phyloP scores from a whole-genome alignment of 345 rosid genomes.

The Gossypium stocksii region DNA sequence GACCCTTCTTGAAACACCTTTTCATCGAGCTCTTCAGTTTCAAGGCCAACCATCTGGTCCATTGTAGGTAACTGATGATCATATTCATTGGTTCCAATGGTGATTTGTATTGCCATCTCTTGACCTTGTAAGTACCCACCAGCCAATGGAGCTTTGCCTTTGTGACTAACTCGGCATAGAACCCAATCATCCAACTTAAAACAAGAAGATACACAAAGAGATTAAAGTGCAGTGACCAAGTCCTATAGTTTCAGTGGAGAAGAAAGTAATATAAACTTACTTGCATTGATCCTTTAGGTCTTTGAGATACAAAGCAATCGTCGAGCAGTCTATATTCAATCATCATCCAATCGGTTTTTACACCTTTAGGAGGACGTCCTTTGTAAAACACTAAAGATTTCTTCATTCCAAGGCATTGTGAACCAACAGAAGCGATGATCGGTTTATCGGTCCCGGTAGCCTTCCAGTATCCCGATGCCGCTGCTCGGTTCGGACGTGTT shows the following conservation, averaged over 20 bases:
- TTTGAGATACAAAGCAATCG: conserved; percentile 21
- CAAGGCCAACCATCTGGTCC: conserved; percentile 13
- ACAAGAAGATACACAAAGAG: neutral
- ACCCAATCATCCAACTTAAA: conserved; percentile 43
- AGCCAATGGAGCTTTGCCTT: conserved; percentile 15
- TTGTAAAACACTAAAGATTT: conserved; percentile 37
- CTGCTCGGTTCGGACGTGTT: conserved; percentile 35
- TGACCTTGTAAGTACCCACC: conserved; percentile 13
- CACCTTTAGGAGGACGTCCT: conserved; percentile 39
- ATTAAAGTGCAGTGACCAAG: neutral
- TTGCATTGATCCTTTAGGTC: conserved; percentile 36
- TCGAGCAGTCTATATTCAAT: conserved; percentile 37
- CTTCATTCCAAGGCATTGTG: conserved; percentile 40
- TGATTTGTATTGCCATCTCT: neutral
- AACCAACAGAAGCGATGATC: conserved; percentile 25
- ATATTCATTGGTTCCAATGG: neutral
- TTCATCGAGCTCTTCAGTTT: conserved; percentile 11
- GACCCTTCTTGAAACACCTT: conserved; percentile 19
- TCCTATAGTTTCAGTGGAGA: too few species aligned
- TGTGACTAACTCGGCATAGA: conserved; percentile 32
- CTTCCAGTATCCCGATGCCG: conserved; percentile 43
- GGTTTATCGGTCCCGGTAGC: conserved; percentile 43
- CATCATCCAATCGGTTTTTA: conserved; percentile 46
- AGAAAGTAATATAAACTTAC: conserved; percentile 22
- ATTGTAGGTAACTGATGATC: neutral